A percentile compares a stretch with the other conserved stretches of the same genome.
phyloP scores from a whole-genome alignment of 768 basidiomycete genomes.

The Saitozyma podzolica region DNA sequence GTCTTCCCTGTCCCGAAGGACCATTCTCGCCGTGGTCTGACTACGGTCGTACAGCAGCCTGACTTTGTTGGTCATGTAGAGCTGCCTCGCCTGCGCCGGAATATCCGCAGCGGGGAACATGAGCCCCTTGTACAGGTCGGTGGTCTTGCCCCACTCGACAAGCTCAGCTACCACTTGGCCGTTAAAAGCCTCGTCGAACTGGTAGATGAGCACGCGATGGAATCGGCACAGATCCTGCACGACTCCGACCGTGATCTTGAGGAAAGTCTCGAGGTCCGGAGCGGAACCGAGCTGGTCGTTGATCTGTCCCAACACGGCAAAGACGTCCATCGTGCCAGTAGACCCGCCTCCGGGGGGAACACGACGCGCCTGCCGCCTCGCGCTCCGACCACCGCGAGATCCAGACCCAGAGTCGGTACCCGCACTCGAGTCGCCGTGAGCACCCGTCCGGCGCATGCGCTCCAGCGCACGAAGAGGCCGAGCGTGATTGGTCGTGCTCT shows the following conservation, averaged over 20 bases:
- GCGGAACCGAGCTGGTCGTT: slow-evolving; percentile 75
- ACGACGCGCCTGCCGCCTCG: slow-evolving; percentile 2
- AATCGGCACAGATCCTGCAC: slow-evolving; percentile 79
- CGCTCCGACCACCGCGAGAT: slow-evolving; percentile 15
- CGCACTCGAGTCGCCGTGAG: slow-evolving; percentile 7
- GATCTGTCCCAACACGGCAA: slow-evolving; percentile 73
- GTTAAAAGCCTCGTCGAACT: slow-evolving; percentile 78
- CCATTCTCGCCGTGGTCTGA: slow-evolving; percentile 71
- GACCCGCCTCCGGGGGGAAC: slow-evolving; percentile 15
- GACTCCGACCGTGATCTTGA: slow-evolving; percentile 71
- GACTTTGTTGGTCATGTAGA: slow-evolving; percentile 76
- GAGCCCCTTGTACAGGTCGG: slow-evolving; percentile 63
- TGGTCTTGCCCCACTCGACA: slow-evolving; percentile 72
- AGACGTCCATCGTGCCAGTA: slow-evolving; percentile 70
- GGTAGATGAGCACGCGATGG: slow-evolving; percentile 77
- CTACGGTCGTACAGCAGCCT: slow-evolving; percentile 72
- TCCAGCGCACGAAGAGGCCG: slow-evolving; percentile 72
- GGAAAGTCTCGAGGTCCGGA: slow-evolving; percentile 65
- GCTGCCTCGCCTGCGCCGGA: slow-evolving; percentile 62
- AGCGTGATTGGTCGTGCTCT: slow-evolving; percentile 67
- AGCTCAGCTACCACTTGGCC: slow-evolving; percentile 76
- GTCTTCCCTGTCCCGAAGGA: slow-evolving; percentile 65
- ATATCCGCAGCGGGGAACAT: slow-evolving; percentile 55
- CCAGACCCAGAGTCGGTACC: slow-evolving; percentile 14
- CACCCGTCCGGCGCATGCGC: slow-evolving; percentile 60